phyloP scores from a whole-genome alignment of 2,329 filamentous ascomycete species.

The Verticillium nonalfalfae region DNA sequence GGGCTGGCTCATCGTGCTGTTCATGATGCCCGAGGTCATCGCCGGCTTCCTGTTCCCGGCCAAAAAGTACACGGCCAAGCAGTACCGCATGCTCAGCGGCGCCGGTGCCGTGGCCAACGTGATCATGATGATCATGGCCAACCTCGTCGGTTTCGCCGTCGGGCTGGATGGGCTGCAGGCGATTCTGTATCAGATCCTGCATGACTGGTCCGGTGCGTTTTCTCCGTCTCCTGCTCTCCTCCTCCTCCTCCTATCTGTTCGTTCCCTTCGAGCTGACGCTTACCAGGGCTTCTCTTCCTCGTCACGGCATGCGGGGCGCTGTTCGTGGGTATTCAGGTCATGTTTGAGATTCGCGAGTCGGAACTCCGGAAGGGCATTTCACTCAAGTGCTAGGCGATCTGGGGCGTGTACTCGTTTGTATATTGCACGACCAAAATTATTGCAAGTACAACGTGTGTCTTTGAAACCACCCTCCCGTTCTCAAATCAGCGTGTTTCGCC shows the following conservation, averaged over 20 bases:
- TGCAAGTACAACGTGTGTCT: too few relatives aligned
- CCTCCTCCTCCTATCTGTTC: not conserved
- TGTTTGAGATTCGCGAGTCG: conserved; percentile 89
- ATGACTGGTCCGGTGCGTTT: conserved; percentile 61
- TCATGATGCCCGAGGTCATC: conserved; percentile 83
- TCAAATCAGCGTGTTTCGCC: not conserved
- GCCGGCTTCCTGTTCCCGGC: conserved; percentile 67
- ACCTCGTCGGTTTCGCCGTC: conserved; percentile 90
- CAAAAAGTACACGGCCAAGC: conserved; percentile 61
- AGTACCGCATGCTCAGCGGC: conserved; percentile 75
- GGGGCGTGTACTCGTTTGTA: not conserved
- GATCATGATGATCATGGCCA: conserved; percentile 93
- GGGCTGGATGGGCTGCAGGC: conserved; percentile 81
- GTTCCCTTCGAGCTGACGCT: conserved; percentile 13
- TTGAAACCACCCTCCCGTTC: not conserved
- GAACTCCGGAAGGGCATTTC: conserved; percentile 78
- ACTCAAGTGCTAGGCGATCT: conserved; percentile 62
- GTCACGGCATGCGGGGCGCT: conserved; percentile 63
- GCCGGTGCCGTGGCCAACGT: conserved; percentile 77
- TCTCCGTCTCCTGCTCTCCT: not conserved
- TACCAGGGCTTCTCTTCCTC: conserved; percentile 64
- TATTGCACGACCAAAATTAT: not conserved
- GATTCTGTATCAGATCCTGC: conserved; percentile 68
- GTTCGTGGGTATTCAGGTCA: conserved; percentile 83
- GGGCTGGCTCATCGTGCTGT: conserved; percentile 94